Conservation (phyloP, 2,329 filamentous ascomycete species). For the Beauveria bassiana region DNA sequence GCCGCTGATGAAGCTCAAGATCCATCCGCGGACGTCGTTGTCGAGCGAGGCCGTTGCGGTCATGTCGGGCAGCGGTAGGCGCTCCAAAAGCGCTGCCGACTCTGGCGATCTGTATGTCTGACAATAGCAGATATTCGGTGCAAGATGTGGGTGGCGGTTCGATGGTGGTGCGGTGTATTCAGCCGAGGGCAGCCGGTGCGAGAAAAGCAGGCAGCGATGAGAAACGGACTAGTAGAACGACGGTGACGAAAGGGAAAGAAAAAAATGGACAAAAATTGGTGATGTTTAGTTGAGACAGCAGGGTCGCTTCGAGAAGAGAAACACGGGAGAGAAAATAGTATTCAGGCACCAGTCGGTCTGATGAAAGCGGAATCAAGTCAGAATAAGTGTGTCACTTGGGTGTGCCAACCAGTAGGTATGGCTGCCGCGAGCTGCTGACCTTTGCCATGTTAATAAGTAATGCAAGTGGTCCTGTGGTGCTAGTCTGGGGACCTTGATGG, state of each 20-base stretch:
- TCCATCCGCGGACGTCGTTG: slow-evolving; percentile 89
- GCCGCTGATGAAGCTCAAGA: slow-evolving; percentile 81
- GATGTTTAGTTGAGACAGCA: neutral
- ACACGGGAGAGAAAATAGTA: neutral
- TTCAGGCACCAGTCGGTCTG: neutral
- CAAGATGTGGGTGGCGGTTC: neutral
- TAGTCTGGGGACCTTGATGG: slow-evolving; percentile 8
- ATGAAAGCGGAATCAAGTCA: neutral
- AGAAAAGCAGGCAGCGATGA: neutral
- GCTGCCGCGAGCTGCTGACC: slow-evolving; percentile 3
- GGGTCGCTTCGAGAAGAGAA: neutral
- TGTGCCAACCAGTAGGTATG: neutral
- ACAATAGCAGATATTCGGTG: neutral
- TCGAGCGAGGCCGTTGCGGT: slow-evolving; percentile 32
- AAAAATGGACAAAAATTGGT: neutral
- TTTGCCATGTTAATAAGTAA: slow-evolving; percentile 1
- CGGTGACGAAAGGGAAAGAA: neutral
- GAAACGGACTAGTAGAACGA: neutral
- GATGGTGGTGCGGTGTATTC: neutral
- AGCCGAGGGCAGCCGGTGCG: neutral
- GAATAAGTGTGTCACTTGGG: neutral
- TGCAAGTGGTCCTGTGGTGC: neutral
- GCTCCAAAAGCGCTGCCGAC: neutral
- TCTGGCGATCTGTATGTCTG: neutral
- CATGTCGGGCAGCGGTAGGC: neutral